Conservation (phyloP, 176 grass and related monocot genomes). For the Eleusine coracana region DNA sequence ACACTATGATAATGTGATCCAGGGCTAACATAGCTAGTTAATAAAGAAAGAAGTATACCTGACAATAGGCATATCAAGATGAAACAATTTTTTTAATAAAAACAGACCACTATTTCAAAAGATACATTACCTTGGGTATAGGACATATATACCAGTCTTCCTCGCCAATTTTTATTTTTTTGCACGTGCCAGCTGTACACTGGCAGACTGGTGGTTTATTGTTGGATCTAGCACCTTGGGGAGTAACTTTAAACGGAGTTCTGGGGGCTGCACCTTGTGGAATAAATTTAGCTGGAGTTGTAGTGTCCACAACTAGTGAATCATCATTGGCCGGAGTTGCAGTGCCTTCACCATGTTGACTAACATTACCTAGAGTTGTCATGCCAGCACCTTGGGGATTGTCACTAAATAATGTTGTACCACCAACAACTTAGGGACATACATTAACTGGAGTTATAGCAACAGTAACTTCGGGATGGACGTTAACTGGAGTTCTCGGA, state of each 20-base stretch:
- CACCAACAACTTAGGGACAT: slow-evolving; percentile 20
- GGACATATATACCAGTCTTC: slow-evolving; percentile 54
- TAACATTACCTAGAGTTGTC: slow-evolving; percentile 5
- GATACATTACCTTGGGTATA: slow-evolving; percentile 62
- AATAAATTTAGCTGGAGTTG: slow-evolving; percentile 38
- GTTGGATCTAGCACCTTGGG: slow-evolving; percentile 26
- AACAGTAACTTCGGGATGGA: neutral
- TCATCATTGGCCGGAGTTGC: slow-evolving; percentile 27
- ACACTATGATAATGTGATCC: slow-evolving; percentile 10
- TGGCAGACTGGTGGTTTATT: slow-evolving; percentile 35
- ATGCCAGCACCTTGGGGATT: slow-evolving; percentile 18
- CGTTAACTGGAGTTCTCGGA: slow-evolving; percentile 13
- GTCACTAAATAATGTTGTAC: slow-evolving; percentile 26
- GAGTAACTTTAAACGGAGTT: slow-evolving; percentile 36
- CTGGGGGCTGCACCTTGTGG: slow-evolving; percentile 3
- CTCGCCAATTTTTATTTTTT: neutral
- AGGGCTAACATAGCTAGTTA: slow-evolving; percentile 26
- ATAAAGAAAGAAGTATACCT: neutral
- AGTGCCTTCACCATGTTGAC: neutral
- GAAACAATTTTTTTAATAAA: slow-evolving; percentile 8
- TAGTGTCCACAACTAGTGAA: neutral
- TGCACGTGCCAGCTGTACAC: slow-evolving; percentile 70
- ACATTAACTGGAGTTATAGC: slow-evolving; percentile 29
- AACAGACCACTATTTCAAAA: neutral
- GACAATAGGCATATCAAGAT: slow-evolving; percentile 1